These are phyloP conservation scores for Solanum peruvianum DNA, from an alignment of 257 asterid genomes.

Conservation along the genomic window DNA sequence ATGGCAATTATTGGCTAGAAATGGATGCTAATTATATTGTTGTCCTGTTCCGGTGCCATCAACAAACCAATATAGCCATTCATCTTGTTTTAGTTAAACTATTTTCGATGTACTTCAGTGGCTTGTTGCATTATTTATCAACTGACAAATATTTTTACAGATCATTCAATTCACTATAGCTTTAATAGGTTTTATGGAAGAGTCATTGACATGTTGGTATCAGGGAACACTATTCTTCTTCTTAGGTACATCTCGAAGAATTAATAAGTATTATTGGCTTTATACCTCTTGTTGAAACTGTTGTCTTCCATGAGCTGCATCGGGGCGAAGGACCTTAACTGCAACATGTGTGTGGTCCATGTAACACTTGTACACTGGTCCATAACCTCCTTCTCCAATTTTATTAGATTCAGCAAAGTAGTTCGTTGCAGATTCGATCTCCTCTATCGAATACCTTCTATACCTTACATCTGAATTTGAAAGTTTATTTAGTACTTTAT, in stretches of 20 bases:
- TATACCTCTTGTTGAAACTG: constrained; percentile 95
- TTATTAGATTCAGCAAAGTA: constrained; percentile 57
- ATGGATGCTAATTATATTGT: background rate
- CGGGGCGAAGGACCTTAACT: constrained; percentile 91
- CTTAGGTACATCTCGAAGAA: background rate
- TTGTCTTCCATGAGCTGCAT: constrained; percentile 88
- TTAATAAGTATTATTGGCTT: background rate
- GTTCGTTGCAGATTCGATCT: constrained; percentile 78
- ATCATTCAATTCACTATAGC: background rate
- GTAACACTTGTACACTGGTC: constrained; percentile 79
- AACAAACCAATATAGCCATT: background rate
- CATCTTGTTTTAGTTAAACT: background rate
- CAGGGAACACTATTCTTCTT: background rate
- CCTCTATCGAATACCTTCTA: constrained; percentile 77
- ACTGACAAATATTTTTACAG: background rate
- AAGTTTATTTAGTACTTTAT: constrained; percentile 8
- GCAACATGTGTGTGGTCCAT: constrained; percentile 94
- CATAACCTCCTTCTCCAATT: constrained; percentile 97
- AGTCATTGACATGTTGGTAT: background rate
- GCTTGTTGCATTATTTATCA: background rate
- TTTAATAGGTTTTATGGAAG: background rate
- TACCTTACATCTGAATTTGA: constrained; percentile 38
- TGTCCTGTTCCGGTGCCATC: background rate
- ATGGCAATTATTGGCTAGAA: background rate
- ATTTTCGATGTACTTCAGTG: background rate